A percentile compares a stretch with the other conserved stretches of the same genome.
Conservation (phyloP, 192 early-diverging fungal genomes). For the Mortierella claussenii region DNA sequence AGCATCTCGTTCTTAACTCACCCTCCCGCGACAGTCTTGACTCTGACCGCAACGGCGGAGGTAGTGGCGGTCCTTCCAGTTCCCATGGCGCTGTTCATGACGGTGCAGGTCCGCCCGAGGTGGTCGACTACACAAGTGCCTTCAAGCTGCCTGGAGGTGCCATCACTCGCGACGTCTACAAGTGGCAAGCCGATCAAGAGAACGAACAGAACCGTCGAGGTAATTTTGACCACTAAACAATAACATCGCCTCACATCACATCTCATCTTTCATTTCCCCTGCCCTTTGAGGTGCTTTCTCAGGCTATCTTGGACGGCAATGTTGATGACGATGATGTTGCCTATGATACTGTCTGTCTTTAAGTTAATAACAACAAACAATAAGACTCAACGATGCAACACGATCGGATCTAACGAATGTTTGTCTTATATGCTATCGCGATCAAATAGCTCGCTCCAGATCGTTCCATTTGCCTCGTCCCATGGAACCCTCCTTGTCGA, state of each 20-base stretch:
- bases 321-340: too few relatives aligned
- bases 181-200: slow-evolving; percentile 82
- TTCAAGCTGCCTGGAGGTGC: slow-evolving; percentile 77
- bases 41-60: slow-evolving; percentile 45
- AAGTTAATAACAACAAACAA: too few relatives aligned
- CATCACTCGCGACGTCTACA: slow-evolving; percentile 90
- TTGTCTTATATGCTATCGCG: neutral
- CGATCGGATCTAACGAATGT: neutral
- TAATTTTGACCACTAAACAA: too few relatives aligned
- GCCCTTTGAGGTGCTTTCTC: too few relatives aligned
- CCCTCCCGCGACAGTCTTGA: slow-evolving; percentile 53
- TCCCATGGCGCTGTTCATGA: slow-evolving; percentile 40
- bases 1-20: slow-evolving; percentile 74
- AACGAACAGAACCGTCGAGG: slow-evolving; percentile 59
- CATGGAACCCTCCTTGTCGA: slow-evolving; percentile 63
- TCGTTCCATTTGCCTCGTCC: slow-evolving; percentile 65
- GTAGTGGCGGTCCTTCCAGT: slow-evolving; percentile 21
- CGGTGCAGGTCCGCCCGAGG: slow-evolving; percentile 25
- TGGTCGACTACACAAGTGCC: slow-evolving; percentile 42
- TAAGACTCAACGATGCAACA: too few relatives aligned
- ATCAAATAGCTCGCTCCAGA: slow-evolving; percentile 57
- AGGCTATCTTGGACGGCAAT: too few relatives aligned
- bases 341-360: too few relatives aligned
- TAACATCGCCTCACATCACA: neutral
- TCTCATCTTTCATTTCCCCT: slow-evolving; percentile 4